phyloP scores from a whole-genome alignment of 345 rosid species.

The Eutrema japonicum region DNA sequence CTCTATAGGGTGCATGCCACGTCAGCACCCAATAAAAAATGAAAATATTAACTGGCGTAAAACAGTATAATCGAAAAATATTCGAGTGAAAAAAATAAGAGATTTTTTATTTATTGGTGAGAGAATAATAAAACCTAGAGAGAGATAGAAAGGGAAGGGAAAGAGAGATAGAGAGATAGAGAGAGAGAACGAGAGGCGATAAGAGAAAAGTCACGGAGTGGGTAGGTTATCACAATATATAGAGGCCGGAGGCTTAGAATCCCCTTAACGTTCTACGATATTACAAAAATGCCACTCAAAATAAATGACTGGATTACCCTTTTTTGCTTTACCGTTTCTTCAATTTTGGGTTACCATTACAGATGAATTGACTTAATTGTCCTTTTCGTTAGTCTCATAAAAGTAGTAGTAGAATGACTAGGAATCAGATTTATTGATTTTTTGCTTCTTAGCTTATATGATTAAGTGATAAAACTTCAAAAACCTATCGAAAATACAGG shows the following conservation, averaged over 20 bases:
- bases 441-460: neutral
- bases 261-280: neutral
- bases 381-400: neutral
- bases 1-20: conserved; percentile 66
- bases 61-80: conserved; percentile 15
- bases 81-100: neutral
- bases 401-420: neutral
- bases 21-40: conserved; percentile 45
- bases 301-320: conserved; percentile 42
- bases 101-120: neutral
- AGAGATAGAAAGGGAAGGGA: neutral
- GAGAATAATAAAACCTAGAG: conserved; percentile 4
- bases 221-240: conserved; percentile 45
- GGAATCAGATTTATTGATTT: conserved; percentile 1
- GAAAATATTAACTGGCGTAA: conserved; percentile 17
- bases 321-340: conserved; percentile 38
- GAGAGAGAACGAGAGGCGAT: neutral
- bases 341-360: conserved; percentile 23
- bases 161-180: neutral
- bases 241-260: conserved; percentile 12
- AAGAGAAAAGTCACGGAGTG: neutral
- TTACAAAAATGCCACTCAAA: conserved; percentile 33
- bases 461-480: neutral
- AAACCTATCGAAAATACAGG: neutral
- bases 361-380: conserved; percentile 1